A percentile compares a stretch with the other conserved stretches of the same genome.
Evolutionary conservation across 768 basidiomycete genomes (phyloP).

Genomic region (Boletellus sp.): DNA sequence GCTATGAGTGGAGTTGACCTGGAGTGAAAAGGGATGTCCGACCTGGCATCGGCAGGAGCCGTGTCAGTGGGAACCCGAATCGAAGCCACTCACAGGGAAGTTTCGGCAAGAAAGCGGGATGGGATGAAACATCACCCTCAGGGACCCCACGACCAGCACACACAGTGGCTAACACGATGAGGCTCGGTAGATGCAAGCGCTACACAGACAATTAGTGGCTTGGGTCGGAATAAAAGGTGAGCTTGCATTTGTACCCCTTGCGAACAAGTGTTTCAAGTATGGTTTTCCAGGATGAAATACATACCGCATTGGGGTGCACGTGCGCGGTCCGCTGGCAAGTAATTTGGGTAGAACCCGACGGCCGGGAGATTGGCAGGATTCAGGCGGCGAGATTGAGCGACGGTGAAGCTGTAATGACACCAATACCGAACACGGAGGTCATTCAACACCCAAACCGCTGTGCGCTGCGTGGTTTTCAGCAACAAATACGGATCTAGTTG

Average conservation of each 20-base stretch:
- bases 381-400: neutral
- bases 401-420: neutral
- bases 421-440: neutral
- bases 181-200: neutral
- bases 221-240: too few relatives aligned
- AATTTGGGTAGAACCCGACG: neutral
- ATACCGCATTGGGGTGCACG: neutral
- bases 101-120: neutral
- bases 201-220: neutral
- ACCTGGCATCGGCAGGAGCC: neutral
- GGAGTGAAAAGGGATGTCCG: neutral
- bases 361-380: too few relatives aligned
- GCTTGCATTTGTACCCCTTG: neutral
- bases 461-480: neutral
- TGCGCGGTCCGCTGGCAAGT: neutral
- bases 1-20: neutral
- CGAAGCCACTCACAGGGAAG: neutral
- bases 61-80: neutral
- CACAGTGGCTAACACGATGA: neutral
- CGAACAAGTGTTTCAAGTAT: neutral
- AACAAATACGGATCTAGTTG: neutral
- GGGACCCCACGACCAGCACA: neutral
- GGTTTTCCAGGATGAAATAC: too few relatives aligned
- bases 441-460: neutral
- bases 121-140: neutral